phyloP scores from a whole-genome alignment of 2,329 filamentous ascomycete genomes.

The Aspergillus calidoustus region DNA sequence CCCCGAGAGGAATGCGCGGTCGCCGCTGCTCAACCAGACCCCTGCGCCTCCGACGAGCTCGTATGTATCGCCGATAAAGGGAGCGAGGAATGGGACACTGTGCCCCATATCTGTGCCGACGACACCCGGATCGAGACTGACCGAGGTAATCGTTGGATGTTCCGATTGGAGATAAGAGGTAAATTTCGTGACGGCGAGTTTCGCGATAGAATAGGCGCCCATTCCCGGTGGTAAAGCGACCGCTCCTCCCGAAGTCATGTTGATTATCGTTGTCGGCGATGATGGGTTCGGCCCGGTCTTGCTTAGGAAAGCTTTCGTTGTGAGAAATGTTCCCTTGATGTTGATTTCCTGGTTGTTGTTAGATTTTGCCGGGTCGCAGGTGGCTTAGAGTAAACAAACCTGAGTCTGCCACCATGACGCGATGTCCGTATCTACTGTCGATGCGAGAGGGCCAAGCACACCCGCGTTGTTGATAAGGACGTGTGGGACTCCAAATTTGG shows the following conservation, averaged over 20 bases:
- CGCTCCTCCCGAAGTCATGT: slow-evolving; percentile 29
- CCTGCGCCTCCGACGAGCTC: slow-evolving; percentile 19
- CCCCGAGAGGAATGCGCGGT: slow-evolving; percentile 21
- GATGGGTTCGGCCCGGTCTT: slow-evolving; percentile 20
- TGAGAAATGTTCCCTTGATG: slow-evolving; percentile 38
- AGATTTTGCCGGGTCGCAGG: background rate
- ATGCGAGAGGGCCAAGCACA: background rate
- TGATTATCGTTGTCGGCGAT: slow-evolving; percentile 32
- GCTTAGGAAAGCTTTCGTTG: slow-evolving; percentile 38
- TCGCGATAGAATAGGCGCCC: slow-evolving; percentile 39
- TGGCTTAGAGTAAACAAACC: slow-evolving; percentile 7
- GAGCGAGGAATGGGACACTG: slow-evolving; percentile 19
- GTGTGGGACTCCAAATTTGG: slow-evolving; percentile 24
- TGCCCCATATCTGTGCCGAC: slow-evolving; percentile 28
- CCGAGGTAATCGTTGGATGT: slow-evolving; percentile 40
- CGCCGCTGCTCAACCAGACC: slow-evolving; percentile 23
- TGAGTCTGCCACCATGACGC: slow-evolving; percentile 23
- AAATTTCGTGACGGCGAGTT: slow-evolving; percentile 38
- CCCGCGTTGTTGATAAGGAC: slow-evolving; percentile 35
- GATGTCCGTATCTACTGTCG: slow-evolving; percentile 26
- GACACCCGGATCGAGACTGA: slow-evolving; percentile 41
- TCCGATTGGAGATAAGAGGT: slow-evolving; percentile 37
- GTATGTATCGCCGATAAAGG: slow-evolving; percentile 17
- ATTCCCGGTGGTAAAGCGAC: slow-evolving; percentile 25
- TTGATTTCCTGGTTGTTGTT: slow-evolving; percentile 36